Evolutionary conservation across 805 yeast species (phyloP), one percentile per base, ranked within the genome.

Genomic region (Starmerella cellae): DNA sequence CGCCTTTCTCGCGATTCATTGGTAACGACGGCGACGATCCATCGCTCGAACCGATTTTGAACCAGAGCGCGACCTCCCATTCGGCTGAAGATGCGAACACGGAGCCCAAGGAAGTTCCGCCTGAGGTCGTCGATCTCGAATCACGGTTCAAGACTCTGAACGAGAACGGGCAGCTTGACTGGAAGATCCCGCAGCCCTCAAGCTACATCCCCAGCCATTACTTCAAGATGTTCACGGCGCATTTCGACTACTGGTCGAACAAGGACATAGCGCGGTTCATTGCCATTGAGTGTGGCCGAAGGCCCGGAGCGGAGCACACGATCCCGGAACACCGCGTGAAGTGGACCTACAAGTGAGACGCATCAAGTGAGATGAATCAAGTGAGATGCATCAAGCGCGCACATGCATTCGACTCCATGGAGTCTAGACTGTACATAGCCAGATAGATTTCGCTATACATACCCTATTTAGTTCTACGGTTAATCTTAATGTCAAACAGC

Each of bases 221-320:
- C 35, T 67, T 88, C 13, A 74, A 82, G 21, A 87, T 94, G 16
- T 66, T 88, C 8, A 82, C 82, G 38, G 91, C 97, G 0, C 98
- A 88, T 61, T 78, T 82, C 2, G 77, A 85, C 26, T 88, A 88
- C 62, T 82, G 94, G 67, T 93, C 83, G 53, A 93, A 83, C 48
- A 67, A 74, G 39, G 85, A 85, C 51, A 75, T 88, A 40, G 88
- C 94, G 0, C 82, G 85, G 33, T 47, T 65, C 43, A 56, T 66
- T 1, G 68, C 64, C 2, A 42, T 61, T 4, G 69, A 65, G 37
- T 55, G 64, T 38, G 55, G 58, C 11, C 48, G 67, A 11, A 23
- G 30, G 21, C 50, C 50, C 6, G 65, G 65, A 1, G 38, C 40
- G 1, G 55, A 54, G 24, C 26, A 55, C 35, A 50, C 60, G 5